Conservation (phyloP, 140 eudicot species). For the Stevia rebaudiana region DNA sequence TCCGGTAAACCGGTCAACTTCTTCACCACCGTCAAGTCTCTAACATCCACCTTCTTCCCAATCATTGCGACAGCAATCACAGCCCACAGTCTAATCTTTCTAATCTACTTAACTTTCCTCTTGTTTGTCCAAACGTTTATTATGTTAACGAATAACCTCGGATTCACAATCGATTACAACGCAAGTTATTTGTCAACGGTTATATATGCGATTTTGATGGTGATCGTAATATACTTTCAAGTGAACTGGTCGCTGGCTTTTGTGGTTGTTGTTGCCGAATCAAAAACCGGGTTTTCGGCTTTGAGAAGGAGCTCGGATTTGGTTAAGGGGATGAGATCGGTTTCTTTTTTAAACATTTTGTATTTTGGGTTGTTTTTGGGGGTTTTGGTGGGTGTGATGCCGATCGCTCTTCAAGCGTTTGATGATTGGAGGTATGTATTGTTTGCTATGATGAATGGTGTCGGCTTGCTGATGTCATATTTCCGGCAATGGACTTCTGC, state of each 20-base stretch:
- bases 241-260: constrained; percentile 25
- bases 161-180: constrained; percentile 1
- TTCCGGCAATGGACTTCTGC: constrained; percentile 17
- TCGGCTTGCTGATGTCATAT: constrained; percentile 10
- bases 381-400: neutral
- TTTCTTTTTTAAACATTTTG: constrained; percentile 8
- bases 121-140: neutral
- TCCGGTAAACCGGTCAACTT: constrained; percentile 51
- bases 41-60: constrained; percentile 36
- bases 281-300: constrained; percentile 20
- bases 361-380: neutral
- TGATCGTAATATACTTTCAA: neutral
- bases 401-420: neutral
- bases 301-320: constrained; percentile 20
- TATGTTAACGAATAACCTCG: neutral
- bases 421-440: constrained; percentile 15
- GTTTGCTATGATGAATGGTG: constrained; percentile 10
- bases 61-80: constrained; percentile 35
- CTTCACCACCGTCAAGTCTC: constrained; percentile 35
- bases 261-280: constrained; percentile 19
- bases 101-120: neutral
- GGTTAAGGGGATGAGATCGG: constrained; percentile 27
- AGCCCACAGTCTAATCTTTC: neutral
- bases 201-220: neutral
- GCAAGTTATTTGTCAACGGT: neutral